Conservation (phyloP, 768 basidiomycete genomes). For the Termitomyces sp. region DNA sequence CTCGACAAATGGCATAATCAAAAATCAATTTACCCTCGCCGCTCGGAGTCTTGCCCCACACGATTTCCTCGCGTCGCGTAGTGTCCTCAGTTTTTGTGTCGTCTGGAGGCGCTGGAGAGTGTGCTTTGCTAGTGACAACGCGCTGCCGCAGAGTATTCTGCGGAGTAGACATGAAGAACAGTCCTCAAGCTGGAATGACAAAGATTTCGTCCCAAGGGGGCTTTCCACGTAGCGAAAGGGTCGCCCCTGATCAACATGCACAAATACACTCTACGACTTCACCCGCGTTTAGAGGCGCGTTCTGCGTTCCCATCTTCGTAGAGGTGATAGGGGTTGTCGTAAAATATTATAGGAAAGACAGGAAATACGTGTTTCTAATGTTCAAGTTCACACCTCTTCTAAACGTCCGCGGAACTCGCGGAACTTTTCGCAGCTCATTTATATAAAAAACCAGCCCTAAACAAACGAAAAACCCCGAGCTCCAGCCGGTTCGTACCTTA, state of each 20-base stretch:
- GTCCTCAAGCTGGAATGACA: background rate
- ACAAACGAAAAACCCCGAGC: background rate
- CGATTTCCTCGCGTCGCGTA: slow-evolving; percentile 49
- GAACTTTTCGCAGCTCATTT: background rate
- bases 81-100: slow-evolving; percentile 10
- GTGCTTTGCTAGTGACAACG: slow-evolving; percentile 12
- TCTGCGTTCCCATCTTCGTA: background rate
- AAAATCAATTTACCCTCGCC: slow-evolving; percentile 67
- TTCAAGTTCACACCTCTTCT: background rate
- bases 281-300: background rate
- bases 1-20: slow-evolving; percentile 15
- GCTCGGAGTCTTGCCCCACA: slow-evolving; percentile 84
- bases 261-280: slow-evolving; percentile 10
- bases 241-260: slow-evolving; percentile 11
- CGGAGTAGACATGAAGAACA: slow-evolving; percentile 14
- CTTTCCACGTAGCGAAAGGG: slow-evolving; percentile 4
- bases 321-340: background rate
- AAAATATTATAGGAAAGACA: background rate
- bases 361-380: background rate
- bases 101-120: background rate
- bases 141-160: slow-evolving; percentile 33
- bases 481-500: too few species aligned
- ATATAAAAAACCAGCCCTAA: background rate
- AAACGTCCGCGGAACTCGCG: background rate
- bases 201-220: background rate